Evolutionary conservation across 2,329 filamentous ascomycete genomes (phyloP).

Genomic region (Neofusicoccum sp.): DNA sequence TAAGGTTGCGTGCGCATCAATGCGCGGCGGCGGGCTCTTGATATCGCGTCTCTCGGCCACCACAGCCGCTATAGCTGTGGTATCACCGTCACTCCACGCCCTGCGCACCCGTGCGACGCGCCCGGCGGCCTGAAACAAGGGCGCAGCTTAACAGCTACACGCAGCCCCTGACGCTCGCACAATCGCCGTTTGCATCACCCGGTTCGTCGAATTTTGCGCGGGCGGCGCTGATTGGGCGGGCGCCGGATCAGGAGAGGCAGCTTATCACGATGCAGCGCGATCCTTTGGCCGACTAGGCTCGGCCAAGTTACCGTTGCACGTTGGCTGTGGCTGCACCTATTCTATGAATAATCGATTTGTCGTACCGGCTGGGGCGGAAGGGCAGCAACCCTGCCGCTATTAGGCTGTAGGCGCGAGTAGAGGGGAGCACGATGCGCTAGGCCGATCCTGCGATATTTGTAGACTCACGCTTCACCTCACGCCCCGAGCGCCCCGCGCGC

Average conservation of each 20-base stretch:
- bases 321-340: constrained; percentile 16
- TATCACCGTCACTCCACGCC: constrained; percentile 15
- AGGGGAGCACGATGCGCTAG: constrained; percentile 10
- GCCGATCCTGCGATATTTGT: constrained; percentile 16
- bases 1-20: constrained; percentile 2
- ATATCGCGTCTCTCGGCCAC: not conserved
- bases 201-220: constrained; percentile 7
- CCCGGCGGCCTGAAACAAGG: constrained; percentile 9
- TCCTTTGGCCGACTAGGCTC: constrained; percentile 15
- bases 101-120: constrained; percentile 1
- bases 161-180: constrained; percentile 11
- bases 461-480: constrained; percentile 7
- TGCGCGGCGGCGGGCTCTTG: not conserved
- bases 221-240: constrained; percentile 8
- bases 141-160: not conserved
- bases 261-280: constrained; percentile 17
- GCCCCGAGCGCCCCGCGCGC: constrained; percentile 4
- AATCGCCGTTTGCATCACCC: not conserved
- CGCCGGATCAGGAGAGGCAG: constrained; percentile 9
- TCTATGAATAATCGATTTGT: constrained; percentile 18
- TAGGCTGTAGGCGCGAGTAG: constrained; percentile 17
- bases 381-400: constrained; percentile 15
- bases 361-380: constrained; percentile 13
- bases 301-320: constrained; percentile 15
- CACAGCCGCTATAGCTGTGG: constrained; percentile 14